Conservation (phyloP, 192 early-diverging fungal genomes). For the Phlyctochytrium arcticum region DNA sequence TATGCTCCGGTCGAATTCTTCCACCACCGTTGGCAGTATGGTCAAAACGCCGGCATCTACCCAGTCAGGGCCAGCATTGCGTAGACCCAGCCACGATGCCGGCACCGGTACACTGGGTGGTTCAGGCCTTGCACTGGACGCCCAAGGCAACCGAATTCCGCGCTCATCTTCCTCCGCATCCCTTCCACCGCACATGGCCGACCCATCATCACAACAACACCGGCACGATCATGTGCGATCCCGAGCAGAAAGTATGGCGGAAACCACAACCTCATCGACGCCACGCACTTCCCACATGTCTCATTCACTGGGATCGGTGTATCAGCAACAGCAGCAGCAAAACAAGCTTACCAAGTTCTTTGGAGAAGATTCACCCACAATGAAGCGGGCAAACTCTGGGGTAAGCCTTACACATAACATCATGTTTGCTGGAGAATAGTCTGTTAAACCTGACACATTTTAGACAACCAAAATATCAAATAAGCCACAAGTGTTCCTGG, state of each 20-base stretch:
- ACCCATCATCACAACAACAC: not conserved
- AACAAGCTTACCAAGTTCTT: constrained; percentile 44
- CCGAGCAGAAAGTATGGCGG: not conserved
- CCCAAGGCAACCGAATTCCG: not conserved
- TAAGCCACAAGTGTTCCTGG: constrained; percentile 64
- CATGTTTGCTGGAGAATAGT: not conserved
- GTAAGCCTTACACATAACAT: not conserved
- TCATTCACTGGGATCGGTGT: too few relatives aligned
- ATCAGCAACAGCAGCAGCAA: too few relatives aligned
- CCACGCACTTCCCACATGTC: too few relatives aligned
- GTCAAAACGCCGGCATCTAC: too few relatives aligned
- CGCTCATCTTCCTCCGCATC: not conserved
- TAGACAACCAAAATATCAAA: not conserved
- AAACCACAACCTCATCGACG: not conserved
- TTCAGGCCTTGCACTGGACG: not conserved
- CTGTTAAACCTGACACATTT: too few relatives aligned
- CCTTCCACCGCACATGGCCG: not conserved
- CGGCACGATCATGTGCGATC: not conserved
- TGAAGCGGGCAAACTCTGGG: constrained; percentile 7
- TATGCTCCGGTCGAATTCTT: constrained; percentile 15
- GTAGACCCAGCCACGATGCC: constrained; percentile 10
- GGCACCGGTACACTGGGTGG: too few relatives aligned
- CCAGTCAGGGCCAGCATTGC: not conserved
- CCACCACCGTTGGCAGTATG: constrained; percentile 1
- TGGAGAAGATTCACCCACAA: constrained; percentile 31